Base-by-base conservation (phyloP, 306 rosid species). In the Corylus heterophylla region DNA sequence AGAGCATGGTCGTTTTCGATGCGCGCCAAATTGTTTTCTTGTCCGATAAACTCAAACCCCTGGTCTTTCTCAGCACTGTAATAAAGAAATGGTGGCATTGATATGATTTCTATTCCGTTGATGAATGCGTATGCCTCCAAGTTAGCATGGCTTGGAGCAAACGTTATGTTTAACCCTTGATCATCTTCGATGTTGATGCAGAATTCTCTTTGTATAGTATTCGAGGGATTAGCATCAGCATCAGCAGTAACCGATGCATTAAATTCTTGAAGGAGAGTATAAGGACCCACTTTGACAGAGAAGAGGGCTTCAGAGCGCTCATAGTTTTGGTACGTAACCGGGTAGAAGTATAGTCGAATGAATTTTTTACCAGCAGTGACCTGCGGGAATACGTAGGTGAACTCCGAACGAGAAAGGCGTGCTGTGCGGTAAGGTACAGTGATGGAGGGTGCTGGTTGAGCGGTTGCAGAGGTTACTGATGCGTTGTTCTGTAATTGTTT, bases 21-120 rank as follows among this genome's bases (percentile, higher is more conserved):
- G 3, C 0, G 22, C 1, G 0, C 4, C 17, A 0, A 11, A 0
- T 16, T 48, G 0, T 2, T 3, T 12, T 0, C 25, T 22, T 22
- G 25, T 22, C 25, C 25, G 25, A 22, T 22, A 22, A 22, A 22
- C 25, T 22, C 25, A 0, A 3, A 2, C 22, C 0, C 69, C 0
- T 0, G 8, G 0, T 0, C 44, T 16, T 2, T 18, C n/a, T n/a
- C n/a, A 10, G 25, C 47, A 37, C 47, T 7, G 22, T 66, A 66
- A 39, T 66, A 1, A 0, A 66, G 71, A 16, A 14, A 0, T 18
- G 25, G 0, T 14, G 49, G 71, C 49, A 66, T 66, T 3, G 48
- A 66, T 0, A 35, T 25, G 22, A 66, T n/a, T 37, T 66, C 71
- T 66, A 66, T 66, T 35, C 71, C 71, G 22, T 66, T 66, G 1